Evolutionary conservation across 176 grass and related monocot genomes (phyloP), one percentile per base, ranked within the genome.

Genomic region (Musa troglodytarum): DNA sequence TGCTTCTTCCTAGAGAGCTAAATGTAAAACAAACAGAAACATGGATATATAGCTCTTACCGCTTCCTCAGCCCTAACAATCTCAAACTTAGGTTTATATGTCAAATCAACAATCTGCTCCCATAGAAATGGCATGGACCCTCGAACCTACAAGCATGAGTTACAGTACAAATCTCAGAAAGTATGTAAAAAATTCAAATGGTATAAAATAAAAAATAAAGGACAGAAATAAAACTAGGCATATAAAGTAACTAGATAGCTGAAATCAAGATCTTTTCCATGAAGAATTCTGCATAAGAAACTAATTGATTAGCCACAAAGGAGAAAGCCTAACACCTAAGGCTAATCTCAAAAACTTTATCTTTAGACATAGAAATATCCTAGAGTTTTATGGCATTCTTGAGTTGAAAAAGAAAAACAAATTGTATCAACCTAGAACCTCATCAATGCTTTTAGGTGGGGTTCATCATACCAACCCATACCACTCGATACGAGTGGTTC

Each of bases 41-140:
- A 19, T 11, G 7, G 13, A 70, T 50, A 51, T 16, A 9, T 29
- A 16, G n/a, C 11, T 67, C 76, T 76, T 65, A 98, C 90, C 82
- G 86, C 86, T 19, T 93, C 95, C 75, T 93, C 95, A 76, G 82
- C 88, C 80, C 68, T 89, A 86, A 93, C 86, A 88, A 98, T 71
- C 43, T 87, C 86, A 69, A 98, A 98, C 53, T 72, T 82, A 87
- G 95, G 90, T 78, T 98, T 98, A 79, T 98, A 98, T 80, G 82
- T 89, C 82, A 98, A 93, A 90, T 98, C 90, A 89, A 98, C 90
- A 80, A 91, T 98, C 76, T 98, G 95, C 75, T 91, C 88, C 95
- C 95, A 98, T 75, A 98, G 83, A 67, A 98, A 89, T 57, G 90
- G 90, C 72, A 98, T 93, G 49, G 95, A 98, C 17, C 95, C 95